Conservation (phyloP, 73 alveolate genomes). For the Uronychia binucleata region DNA sequence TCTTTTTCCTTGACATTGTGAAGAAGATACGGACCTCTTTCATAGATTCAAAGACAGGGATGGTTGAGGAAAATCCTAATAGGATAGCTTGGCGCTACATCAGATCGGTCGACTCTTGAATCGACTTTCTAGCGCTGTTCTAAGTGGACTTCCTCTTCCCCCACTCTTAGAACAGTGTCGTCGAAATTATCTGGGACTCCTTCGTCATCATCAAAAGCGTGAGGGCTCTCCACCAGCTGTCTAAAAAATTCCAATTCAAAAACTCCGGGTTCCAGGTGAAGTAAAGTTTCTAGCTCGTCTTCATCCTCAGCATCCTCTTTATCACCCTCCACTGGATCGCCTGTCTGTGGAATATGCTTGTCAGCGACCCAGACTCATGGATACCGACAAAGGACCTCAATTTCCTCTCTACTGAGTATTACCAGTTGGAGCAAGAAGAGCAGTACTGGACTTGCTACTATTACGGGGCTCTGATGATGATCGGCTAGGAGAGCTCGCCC, state of each 20-base stretch:
- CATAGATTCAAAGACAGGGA: background rate
- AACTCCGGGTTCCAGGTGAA: background rate
- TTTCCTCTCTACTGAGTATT: background rate
- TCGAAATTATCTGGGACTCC: background rate
- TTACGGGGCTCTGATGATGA: background rate
- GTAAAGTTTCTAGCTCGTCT: background rate
- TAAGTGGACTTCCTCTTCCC: background rate
- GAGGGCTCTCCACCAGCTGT: background rate
- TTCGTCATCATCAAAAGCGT: background rate
- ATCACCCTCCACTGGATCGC: background rate
- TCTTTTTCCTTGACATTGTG: background rate
- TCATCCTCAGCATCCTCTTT: background rate
- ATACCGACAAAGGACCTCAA: background rate
- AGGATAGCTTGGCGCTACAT: background rate
- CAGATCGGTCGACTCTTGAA: background rate
- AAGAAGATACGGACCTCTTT: background rate
- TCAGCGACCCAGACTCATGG: background rate
- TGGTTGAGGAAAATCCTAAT: background rate
- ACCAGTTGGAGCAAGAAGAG: background rate
- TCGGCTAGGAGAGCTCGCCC: background rate
- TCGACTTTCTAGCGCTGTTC: background rate
- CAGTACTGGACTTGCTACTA: background rate
- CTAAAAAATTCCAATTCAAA: background rate
- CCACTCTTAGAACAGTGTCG: background rate
- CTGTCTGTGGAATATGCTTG: background rate